Base-by-base conservation (phyloP, 2,329 filamentous ascomycete species). In the Raffaelea deltoideospora region DNA sequence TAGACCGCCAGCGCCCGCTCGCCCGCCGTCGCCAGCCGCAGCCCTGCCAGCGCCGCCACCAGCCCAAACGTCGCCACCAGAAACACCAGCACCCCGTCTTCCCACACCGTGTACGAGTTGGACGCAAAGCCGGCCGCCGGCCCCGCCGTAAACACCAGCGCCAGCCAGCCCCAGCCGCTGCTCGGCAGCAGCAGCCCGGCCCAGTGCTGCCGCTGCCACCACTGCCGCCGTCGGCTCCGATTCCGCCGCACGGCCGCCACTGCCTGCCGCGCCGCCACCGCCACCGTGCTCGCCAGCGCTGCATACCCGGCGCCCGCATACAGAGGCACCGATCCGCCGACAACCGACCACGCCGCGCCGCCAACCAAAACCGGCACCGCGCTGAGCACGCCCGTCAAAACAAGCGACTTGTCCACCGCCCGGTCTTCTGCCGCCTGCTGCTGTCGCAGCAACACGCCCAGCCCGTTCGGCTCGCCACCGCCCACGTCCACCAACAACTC, bases 91-190 rank as follows among this genome's bases (percentile, higher is more conserved):
- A 95, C 95, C 13, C 85, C 82, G 51, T 98, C 90, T 60, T 98
- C 90, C 87, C 90, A 98, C 46, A 98, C 94, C 0, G 88, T 96
- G 58, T 87, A 98, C 0, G 90, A 98, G 58, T 98, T 98, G 4
- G 90, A 90, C 0, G 88, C 88, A 54, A 96, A 98, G 8, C 90
- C 88, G 35, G 83, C 64, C n/a, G 86, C 92, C 51, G 94, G 84
- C 42, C 80, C 76, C n/a, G 86, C 55, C 0, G 86, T 86, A 47
- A 93, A 85, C 13, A 87, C 54, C 20, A 84, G 63, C 6, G 84
- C 78, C 41, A 93, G 63, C 77, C 83, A 88, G n/a, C 85, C 80
- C 87, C 88, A 98, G 37, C 87, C 60, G 0, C 73, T 80, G n/a
- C 59, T 72, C 0, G 86, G 87, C 10, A 85, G 47, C 26, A 83